Evolutionary conservation across 2,329 filamentous ascomycete genomes (phyloP), one percentile per base, ranked within the genome.

Genomic region (Pleomassaria siparia): DNA sequence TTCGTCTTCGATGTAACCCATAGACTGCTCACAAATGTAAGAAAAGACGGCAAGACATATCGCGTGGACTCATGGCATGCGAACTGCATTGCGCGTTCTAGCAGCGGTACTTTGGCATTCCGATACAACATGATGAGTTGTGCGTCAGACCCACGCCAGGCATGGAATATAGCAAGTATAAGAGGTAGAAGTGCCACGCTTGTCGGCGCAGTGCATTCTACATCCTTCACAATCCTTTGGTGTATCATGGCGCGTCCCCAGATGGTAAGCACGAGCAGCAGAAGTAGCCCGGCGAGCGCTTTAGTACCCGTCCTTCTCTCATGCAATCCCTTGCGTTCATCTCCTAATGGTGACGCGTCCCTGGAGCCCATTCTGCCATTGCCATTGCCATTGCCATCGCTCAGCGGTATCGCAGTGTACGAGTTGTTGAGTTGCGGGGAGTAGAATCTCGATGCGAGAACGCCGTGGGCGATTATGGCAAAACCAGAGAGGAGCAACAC

Each of bases 401-500:
- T 50, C 41, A 69, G 59, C 12, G 66, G 60, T 21, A 70, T 68
- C 11, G 66, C 60, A 44, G 62, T 53, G 46, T 68, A 66, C 40
- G 58, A 55, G 12, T 43, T 32, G 54, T 47, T 44, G 49, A 53
- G 43, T 50, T 53, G 26, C 44, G 59, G 55, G 28, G 56, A 56
- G 28, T 53, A 48, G 28, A 36, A 47, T 36, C 54, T 55, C 35
- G 39, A 46, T 11, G 53, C 43, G 58, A 58, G 58, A 44, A 56
- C 57, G 44, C 62, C 60, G 35, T 56, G 53, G 26, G 62, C 63
- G 43, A 66, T 56, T 13, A 68, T 44, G 46, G 63, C 61, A 30
- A 67, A 56, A 22, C 68, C 67, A 21, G 60, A 63, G 18, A 69
- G 49, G 44, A 67, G 53, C 52, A 71, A 47, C 16, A 70, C 56